phyloP scores from a whole-genome alignment of 2,329 filamentous ascomycete species.

The Tetracladium maxilliforme region DNA sequence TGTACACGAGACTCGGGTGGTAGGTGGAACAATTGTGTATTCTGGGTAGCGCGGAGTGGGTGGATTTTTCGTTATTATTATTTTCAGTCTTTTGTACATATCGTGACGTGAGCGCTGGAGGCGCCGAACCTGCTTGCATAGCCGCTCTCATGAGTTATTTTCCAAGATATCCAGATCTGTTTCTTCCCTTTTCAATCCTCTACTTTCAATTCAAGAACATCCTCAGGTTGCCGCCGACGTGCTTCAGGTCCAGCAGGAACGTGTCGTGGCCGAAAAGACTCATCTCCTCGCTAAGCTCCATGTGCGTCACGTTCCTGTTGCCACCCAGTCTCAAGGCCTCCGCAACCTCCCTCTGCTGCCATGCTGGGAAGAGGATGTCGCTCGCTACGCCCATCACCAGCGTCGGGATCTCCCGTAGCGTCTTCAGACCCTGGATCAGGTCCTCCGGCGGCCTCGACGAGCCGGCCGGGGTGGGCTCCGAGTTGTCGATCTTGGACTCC shows the following conservation, averaged over 20 bases:
- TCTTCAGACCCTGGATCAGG: conserved; percentile 58
- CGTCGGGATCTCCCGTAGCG: conserved; percentile 62
- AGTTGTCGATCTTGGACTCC: conserved; percentile 23
- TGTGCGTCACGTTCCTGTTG: conserved; percentile 69
- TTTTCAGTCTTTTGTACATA: no score
- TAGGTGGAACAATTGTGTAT: no score
- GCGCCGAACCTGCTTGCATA: no score
- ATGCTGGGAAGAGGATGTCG: conserved; percentile 92
- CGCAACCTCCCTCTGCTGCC: conserved; percentile 93
- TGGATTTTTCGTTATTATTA: no score
- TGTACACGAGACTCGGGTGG: no score
- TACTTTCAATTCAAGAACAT: conserved; percentile 52
- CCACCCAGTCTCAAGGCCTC: conserved; percentile 65
- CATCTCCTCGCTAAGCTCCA: conserved; percentile 86
- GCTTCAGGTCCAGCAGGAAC: conserved; percentile 81
- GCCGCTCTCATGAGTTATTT: no score
- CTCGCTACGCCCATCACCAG: conserved; percentile 89
- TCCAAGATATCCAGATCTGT: no score
- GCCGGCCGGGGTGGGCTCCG: conserved; percentile 14
- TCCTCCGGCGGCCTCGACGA: conserved; percentile 56
- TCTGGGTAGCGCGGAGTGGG: no score
- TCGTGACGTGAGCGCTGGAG: no score
- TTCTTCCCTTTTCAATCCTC: neutral
- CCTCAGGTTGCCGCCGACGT: conserved; percentile 74
- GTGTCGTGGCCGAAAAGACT: conserved; percentile 95